These are phyloP conservation scores for Globisporangium nagaii DNA, from an alignment of 352 stramenopile species.

Conservation along the genomic window DNA sequence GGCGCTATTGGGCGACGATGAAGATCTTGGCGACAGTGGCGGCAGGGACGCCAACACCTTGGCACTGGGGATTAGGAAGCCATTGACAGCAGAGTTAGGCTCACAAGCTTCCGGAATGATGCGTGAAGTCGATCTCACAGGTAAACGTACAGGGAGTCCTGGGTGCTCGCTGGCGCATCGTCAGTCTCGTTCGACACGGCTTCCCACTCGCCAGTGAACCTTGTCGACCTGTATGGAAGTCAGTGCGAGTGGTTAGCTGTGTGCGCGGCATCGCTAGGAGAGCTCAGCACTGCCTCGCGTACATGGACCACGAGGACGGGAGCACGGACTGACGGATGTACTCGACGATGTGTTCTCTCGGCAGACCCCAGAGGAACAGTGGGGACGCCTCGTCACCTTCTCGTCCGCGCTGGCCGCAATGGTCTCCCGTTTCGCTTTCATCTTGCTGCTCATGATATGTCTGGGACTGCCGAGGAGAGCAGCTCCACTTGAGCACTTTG, in stretches of 20 bases:
- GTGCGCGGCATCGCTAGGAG: not conserved
- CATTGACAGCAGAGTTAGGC: no score
- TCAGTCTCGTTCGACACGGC: constrained; percentile 20
- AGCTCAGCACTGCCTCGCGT: not conserved
- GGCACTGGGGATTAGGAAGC: not conserved
- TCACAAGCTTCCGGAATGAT: no score
- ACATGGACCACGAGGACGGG: constrained; percentile 58
- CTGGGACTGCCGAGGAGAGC: not conserved
- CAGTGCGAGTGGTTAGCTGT: not conserved
- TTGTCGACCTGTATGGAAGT: constrained; percentile 12
- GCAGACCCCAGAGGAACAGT: constrained; percentile 55
- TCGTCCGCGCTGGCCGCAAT: not conserved
- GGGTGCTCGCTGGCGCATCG: not conserved
- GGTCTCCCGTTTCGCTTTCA: not conserved
- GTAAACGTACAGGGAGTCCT: constrained; percentile 7
- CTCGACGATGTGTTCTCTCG: constrained; percentile 65
- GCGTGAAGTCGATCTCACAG: no score
- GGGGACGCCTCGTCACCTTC: constrained; percentile 15
- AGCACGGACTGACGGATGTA: constrained; percentile 77
- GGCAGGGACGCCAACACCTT: constrained; percentile 12
- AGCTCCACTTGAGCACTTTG: constrained; percentile 33
- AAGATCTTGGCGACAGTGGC: not conserved
- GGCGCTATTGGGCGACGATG: not conserved
- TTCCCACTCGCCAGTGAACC: constrained; percentile 39
- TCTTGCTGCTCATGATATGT: not conserved